Evolutionary conservation across 2,329 filamentous ascomycete genomes (phyloP).

Genomic region (Diaporthe citri): DNA sequence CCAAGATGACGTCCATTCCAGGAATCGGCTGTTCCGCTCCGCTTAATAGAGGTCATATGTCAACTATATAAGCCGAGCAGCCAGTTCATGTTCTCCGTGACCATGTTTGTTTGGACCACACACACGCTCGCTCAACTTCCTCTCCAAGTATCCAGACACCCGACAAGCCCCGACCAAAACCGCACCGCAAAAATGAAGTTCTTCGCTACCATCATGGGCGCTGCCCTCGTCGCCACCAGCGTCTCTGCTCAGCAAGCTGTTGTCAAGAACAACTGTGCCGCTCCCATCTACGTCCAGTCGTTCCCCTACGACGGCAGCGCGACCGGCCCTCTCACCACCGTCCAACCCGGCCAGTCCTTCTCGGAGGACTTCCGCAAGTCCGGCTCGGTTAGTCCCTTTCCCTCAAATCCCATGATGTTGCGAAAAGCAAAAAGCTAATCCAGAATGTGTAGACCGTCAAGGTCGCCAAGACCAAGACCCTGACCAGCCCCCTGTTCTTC

Average conservation of each 20-base stretch:
- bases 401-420: too few species aligned
- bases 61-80: neutral
- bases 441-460: constrained; percentile 53
- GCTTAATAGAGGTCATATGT: neutral
- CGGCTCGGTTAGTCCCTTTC: constrained; percentile 51
- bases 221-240: constrained; percentile 50
- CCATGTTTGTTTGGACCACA: neutral
- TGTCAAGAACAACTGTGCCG: constrained; percentile 53
- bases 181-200: constrained; percentile 47
- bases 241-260: constrained; percentile 52
- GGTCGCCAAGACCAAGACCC: constrained; percentile 53
- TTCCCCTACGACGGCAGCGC: constrained; percentile 50
- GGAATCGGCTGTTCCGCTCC: constrained; percentile 17
- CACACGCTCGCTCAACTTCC: too few species aligned
- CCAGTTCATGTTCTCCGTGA: neutral
- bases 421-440: neutral
- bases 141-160: neutral
- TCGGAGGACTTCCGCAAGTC: constrained; percentile 50
- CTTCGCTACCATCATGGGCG: constrained; percentile 45
- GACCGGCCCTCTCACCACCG: constrained; percentile 49
- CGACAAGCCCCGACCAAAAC: neutral
- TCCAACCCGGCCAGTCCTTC: constrained; percentile 51
- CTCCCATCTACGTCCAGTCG: constrained; percentile 54
- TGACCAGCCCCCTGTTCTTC: constrained; percentile 55
- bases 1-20: constrained; percentile 26